Percentiles rank a stretch among this genome's conserved stretches.
Evolutionary conservation across 352 stramenopile species (phyloP).

Genomic region (Phytophthora colocasiae): DNA sequence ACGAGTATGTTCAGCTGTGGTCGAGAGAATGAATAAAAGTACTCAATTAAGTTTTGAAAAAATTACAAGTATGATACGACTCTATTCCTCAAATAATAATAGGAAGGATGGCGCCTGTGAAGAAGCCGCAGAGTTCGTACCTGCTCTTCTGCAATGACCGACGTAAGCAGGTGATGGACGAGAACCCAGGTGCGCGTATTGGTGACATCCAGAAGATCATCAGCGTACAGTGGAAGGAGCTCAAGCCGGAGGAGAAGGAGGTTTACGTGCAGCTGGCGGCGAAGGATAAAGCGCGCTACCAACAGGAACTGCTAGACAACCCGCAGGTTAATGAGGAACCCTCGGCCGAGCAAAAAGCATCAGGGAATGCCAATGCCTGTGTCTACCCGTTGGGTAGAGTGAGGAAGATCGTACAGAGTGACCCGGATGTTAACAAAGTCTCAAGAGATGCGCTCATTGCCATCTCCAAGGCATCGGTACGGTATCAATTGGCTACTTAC

Average conservation of each 20-base stretch:
- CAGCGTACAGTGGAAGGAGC: slow-evolving; percentile 89
- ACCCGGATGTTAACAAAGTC: slow-evolving; percentile 92
- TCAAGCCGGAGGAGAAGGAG: slow-evolving; percentile 87
- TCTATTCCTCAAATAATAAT: too few relatives aligned
- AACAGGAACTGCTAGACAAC: slow-evolving; percentile 77
- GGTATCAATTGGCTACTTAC: background rate
- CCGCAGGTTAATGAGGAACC: slow-evolving; percentile 63
- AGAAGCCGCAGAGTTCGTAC: slow-evolving; percentile 90
- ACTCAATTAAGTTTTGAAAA: slow-evolving; percentile 7
- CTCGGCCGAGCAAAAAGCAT: slow-evolving; percentile 40
- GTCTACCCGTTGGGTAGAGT: slow-evolving; percentile 82
- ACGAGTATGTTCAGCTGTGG: slow-evolving; percentile 23
- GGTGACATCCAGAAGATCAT: slow-evolving; percentile 91
- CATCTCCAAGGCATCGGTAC: slow-evolving; percentile 92
- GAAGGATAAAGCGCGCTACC: slow-evolving; percentile 89
- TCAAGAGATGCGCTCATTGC: slow-evolving; percentile 93
- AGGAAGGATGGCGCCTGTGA: slow-evolving; percentile 59
- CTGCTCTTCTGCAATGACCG: slow-evolving; percentile 85
- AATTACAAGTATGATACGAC: background rate
- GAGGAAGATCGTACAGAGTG: slow-evolving; percentile 94
- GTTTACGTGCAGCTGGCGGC: slow-evolving; percentile 87
- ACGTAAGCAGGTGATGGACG: slow-evolving; percentile 68
- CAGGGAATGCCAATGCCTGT: slow-evolving; percentile 42
- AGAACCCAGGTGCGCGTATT: slow-evolving; percentile 64
- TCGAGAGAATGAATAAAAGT: slow-evolving; percentile 9